Evolutionary conservation across 176 grass and related monocot genomes (phyloP), one percentile per base, ranked within the genome.

Genomic region (Oryza meyeriana): DNA sequence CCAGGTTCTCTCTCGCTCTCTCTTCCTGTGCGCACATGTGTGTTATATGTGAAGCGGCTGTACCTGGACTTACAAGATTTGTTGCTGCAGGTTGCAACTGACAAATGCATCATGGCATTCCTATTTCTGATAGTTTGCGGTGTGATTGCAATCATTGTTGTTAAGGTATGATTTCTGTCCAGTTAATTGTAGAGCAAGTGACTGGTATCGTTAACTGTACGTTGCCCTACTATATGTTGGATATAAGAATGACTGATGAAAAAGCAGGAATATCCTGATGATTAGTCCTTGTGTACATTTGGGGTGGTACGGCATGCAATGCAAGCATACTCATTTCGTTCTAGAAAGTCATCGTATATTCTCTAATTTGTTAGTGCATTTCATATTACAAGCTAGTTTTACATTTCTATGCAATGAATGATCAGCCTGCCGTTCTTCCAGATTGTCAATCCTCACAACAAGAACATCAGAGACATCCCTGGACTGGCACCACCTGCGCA

Each of bases 41-140:
- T 64, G 6, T 10, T 27, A 14, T 40, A 41, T 72, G 33, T 66
- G 74, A 69, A 31, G 36, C 20, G 57, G 24, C 17, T 50, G 10
- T 72, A 39, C 22, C 34, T 69, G 50, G n/a, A 80, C 65, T 89
- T 39, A 31, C 28, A 75, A 69, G 65, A 29, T 74, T 29, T 79
- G n/a, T 28, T 55, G 12, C 79, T 88, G 52, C 90, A 98, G 95
- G 95, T 98, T 57, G 95, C 95, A 63, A 98, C 95, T 78, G 95
- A 98, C 86, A 98, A 95, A 87, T 98, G 95, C 73, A 98, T 98
- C 69, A 98, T 98, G 95, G 72, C 77, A 1, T 90, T 98, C 61
- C 63, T 98, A 27, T 88, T 90, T 76, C 70, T 98, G 31, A 95
- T 98, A 76, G 95, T 98, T 40, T 93, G 83, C 39, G 95, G 95